phyloP scores from a whole-genome alignment of 805 yeast genomes.

The Barnettozyma wickerhamii region DNA sequence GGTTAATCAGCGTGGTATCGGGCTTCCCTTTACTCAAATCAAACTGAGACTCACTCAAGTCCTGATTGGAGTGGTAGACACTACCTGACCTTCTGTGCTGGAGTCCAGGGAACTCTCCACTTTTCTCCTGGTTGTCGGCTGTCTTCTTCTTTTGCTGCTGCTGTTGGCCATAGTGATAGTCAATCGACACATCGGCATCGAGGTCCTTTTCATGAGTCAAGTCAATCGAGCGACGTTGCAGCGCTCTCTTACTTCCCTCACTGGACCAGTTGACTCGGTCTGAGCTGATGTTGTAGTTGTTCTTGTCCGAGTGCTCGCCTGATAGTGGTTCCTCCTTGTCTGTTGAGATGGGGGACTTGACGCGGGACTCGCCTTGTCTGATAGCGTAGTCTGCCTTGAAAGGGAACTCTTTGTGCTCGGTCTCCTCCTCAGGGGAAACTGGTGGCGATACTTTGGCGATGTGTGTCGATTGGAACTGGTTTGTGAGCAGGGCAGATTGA shows the following conservation, averaged over 20 bases:
- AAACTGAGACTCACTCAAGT: background rate
- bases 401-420: background rate
- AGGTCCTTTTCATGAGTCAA: slow-evolving; percentile 3
- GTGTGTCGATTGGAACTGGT: slow-evolving; percentile 2
- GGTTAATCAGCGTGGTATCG: background rate
- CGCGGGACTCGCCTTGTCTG: background rate
- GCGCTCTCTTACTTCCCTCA: slow-evolving; percentile 10
- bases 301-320: background rate
- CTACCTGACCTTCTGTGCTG: background rate
- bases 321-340: slow-evolving; percentile 1
- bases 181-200: slow-evolving; percentile 7
- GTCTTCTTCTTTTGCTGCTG: slow-evolving; percentile 1
- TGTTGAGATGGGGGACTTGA: background rate
- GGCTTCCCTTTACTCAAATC: background rate
- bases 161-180: background rate
- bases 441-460: slow-evolving; percentile 6
- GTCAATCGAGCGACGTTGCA: slow-evolving; percentile 12
- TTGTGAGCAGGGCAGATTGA: slow-evolving; percentile 3
- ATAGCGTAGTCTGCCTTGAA: slow-evolving; percentile 4
- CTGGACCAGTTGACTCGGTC: slow-evolving; percentile 10
- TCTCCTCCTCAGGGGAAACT: background rate
- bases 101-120: background rate
- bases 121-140: background rate
- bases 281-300: no score
- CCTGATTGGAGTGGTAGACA: slow-evolving; percentile 10